Evolutionary conservation across 2,329 filamentous ascomycete genomes (phyloP).

Genomic region (Exserohilum rostratum): DNA sequence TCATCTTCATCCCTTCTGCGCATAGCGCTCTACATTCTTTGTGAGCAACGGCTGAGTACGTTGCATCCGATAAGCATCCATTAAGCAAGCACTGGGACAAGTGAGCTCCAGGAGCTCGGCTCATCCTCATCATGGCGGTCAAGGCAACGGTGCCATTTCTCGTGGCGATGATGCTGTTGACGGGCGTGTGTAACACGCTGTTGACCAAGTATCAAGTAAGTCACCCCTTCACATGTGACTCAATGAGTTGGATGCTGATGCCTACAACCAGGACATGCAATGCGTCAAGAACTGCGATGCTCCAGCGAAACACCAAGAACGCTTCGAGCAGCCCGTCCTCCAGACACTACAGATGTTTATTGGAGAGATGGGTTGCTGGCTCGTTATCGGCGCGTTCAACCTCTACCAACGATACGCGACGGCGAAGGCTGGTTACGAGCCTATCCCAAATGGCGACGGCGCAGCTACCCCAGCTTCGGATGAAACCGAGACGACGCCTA

Average conservation of each 20-base stretch:
- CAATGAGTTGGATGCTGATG: constrained; percentile 25
- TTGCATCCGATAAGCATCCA: constrained; percentile 16
- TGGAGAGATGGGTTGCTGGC: constrained; percentile 94
- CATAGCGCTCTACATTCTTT: constrained; percentile 18
- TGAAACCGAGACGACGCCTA: constrained; percentile 52
- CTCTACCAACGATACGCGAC: constrained; percentile 66
- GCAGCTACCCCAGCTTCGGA: constrained; percentile 51
- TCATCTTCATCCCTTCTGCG: constrained; percentile 5
- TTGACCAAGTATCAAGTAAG: constrained; percentile 93
- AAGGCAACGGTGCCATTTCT: constrained; percentile 79
- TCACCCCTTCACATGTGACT: not conserved
- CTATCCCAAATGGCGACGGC: constrained; percentile 57
- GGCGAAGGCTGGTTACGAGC: constrained; percentile 66
- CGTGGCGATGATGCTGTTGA: constrained; percentile 95
- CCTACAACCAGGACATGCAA: constrained; percentile 78
- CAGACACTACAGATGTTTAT: constrained; percentile 98
- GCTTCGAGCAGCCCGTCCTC: constrained; percentile 93
- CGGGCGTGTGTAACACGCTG: constrained; percentile 94
- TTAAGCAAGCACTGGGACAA: not conserved
- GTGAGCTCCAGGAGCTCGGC: constrained; percentile 21
- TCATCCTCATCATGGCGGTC: constrained; percentile 65
- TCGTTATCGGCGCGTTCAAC: constrained; percentile 76
- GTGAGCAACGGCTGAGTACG: not conserved
- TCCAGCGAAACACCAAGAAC: constrained; percentile 66
- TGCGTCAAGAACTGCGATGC: constrained; percentile 89